Evolutionary conservation across 192 early-diverging fungal genomes (phyloP), one percentile per base, ranked within the genome.

Genomic region (Obelidium mucronatum): DNA sequence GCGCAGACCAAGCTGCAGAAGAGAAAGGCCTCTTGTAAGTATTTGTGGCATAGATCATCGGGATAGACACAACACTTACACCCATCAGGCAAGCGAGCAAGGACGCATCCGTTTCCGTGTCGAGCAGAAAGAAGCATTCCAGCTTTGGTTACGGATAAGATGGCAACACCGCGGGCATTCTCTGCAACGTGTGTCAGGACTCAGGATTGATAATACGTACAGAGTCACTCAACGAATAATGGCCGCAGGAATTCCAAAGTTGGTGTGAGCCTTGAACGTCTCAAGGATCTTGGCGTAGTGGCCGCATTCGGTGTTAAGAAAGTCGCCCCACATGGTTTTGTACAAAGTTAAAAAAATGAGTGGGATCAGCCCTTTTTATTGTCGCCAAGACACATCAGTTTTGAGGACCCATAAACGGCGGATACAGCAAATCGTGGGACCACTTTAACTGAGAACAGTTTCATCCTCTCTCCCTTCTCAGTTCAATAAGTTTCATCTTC

Each of bases 71-170:
- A n/a, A n/a, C n/a, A n/a, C n/a, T n/a, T n/a, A n/a, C n/a, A n/a
- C n/a, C n/a, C n/a, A n/a, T n/a, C n/a, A 13, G 87, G 84, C 69
- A 86, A 83, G 37, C 85, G 86, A 56, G 96, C 92, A 59, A 98
- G 89, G 24, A 96, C 94, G 26, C 97, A 79, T 1, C 96, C 96
- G 6, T 90, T 89, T 58, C 96, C 96, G 24, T 87, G 82, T 30
- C 94, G 87, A n/a, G n/a, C 95, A 3, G 94, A 93, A 88, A 92
- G 94, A 6, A 94, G 81, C 75, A 95, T 93, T 3, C 95, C 96
- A 30, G 91, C 94, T 80, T 98, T 97, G 52, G 97, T 72, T 2
- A 96, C 92, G 4, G 94, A 94, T 69, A 97, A 84, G 26, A 97
- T 92, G 68, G 96, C 96, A 36, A 98, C 88, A 13, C 95, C 94